phyloP scores from a whole-genome alignment of 2,329 filamentous ascomycete species.

The Fusarium nanum region DNA sequence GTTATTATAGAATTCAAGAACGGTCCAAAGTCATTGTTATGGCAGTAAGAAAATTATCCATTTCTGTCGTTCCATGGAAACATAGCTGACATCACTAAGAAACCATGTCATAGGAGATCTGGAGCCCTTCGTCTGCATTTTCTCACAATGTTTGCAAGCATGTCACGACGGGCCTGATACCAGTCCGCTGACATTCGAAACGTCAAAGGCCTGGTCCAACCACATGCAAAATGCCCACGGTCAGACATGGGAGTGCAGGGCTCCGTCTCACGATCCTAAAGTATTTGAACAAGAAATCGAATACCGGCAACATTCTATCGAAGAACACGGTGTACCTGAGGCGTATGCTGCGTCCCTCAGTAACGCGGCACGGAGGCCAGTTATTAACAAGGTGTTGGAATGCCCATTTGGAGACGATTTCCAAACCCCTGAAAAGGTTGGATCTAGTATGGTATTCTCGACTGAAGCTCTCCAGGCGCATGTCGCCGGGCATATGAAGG shows the following conservation, averaged over 20 bases:
- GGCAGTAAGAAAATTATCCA: not conserved
- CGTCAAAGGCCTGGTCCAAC: not conserved
- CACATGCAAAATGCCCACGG: conserved; percentile 3
- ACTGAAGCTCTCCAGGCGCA: not conserved
- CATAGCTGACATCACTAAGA: not conserved
- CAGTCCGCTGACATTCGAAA: not conserved
- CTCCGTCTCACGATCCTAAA: not conserved
- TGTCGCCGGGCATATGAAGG: conserved; percentile 4
- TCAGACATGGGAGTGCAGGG: not conserved
- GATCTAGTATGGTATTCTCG: not conserved
- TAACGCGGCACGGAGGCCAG: not conserved
- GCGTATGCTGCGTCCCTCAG: not conserved
- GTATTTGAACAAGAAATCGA: not conserved
- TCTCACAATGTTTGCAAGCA: not conserved
- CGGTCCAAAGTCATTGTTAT: not conserved
- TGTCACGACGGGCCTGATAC: not conserved
- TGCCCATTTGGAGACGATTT: conserved; percentile 6
- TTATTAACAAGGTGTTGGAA: not conserved
- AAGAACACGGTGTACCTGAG: not conserved
- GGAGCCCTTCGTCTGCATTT: not conserved
- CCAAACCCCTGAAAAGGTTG: not conserved
- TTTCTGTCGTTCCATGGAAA: not conserved
- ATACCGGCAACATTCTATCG: not conserved
- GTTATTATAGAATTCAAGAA: not conserved
- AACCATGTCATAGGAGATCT: not conserved